Percentiles rank a stretch among this genome's conserved stretches.
Conservation (phyloP, 768 basidiomycete species). For the Panaeolus papilionaceus region DNA sequence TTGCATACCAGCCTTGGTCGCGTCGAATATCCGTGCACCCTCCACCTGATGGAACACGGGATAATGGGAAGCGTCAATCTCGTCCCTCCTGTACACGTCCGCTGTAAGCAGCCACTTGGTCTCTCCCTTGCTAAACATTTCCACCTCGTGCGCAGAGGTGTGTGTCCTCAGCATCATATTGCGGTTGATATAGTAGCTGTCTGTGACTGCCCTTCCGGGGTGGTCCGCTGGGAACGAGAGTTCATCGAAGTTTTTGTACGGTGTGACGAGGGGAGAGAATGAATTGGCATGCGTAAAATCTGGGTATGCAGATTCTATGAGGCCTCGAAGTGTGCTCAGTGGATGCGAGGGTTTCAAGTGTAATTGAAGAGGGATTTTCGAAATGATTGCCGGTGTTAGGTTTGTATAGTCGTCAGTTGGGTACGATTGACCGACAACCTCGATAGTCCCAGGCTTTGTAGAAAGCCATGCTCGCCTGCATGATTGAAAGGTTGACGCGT, state of each 20-base stretch:
- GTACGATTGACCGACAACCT: constrained; percentile 71
- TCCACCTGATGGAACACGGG: constrained; percentile 99
- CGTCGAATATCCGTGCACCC: constrained; percentile 83
- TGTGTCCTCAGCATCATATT: constrained; percentile 95
- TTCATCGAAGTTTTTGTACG: constrained; percentile 94
- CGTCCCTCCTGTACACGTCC: constrained; percentile 97
- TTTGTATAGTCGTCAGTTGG: constrained; percentile 84
- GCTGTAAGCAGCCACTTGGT: constrained; percentile 91
- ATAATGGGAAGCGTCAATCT: constrained; percentile 96
- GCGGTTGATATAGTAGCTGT: constrained; percentile 96
- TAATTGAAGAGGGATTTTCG: constrained; percentile 78
- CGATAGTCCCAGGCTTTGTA: constrained; percentile 20
- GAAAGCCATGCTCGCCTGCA: not conserved
- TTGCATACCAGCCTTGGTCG: constrained; percentile 59
- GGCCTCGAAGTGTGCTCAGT: constrained; percentile 79
- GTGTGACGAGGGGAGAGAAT: constrained; percentile 88
- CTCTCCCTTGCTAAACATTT: constrained; percentile 78
- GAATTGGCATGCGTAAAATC: constrained; percentile 76
- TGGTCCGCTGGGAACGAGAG: constrained; percentile 94
- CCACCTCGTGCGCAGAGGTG: constrained; percentile 98
- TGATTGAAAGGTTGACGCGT: constrained; percentile 10
- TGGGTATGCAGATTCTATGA: constrained; percentile 87
- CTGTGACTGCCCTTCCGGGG: constrained; percentile 87
- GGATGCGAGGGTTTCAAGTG: constrained; percentile 85
- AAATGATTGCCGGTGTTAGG: constrained; percentile 82